A percentile compares a stretch with the other conserved stretches of the same genome.
These are phyloP conservation scores for Helichrysum umbraculigerum DNA, from an alignment of 129 eudicot genomes.

Conservation along the genomic window DNA sequence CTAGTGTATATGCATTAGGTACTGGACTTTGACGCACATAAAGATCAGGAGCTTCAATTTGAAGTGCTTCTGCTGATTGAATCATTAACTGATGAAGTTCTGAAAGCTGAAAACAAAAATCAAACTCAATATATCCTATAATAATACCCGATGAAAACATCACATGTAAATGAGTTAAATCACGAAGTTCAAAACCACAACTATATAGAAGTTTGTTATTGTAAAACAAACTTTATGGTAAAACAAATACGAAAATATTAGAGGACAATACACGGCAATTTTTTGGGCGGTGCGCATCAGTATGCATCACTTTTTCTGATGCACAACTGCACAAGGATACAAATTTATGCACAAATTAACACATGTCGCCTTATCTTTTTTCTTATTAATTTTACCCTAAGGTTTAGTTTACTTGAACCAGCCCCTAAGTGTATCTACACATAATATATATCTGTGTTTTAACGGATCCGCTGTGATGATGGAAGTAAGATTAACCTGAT, in stretches of 20 bases:
- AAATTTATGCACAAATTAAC: not conserved
- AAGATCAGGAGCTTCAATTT: slow-evolving; percentile 86
- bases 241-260: not conserved
- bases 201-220: not conserved
- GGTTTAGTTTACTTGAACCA: not conserved
- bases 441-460: not conserved
- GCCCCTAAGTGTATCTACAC: not conserved
- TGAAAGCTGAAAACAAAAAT: slow-evolving; percentile 57
- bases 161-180: not conserved
- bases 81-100: slow-evolving; percentile 90
- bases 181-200: not conserved
- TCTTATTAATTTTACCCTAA: too few species aligned
- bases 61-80: slow-evolving; percentile 73
- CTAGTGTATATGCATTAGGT: slow-evolving; percentile 96
- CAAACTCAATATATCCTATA: not conserved
- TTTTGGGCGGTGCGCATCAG: not conserved
- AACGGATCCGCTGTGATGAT: slow-evolving; percentile 7
- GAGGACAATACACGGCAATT: not conserved
- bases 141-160: not conserved
- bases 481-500: slow-evolving; percentile 55
- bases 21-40: slow-evolving; percentile 92
- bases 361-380: not conserved
- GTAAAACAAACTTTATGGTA: not conserved
- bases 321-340: not conserved
- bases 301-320: too few species aligned